Percentiles rank a stretch among this genome's conserved stretches.
phyloP scores from a whole-genome alignment of 345 rosid species.

The Rhodamnia argentea region DNA sequence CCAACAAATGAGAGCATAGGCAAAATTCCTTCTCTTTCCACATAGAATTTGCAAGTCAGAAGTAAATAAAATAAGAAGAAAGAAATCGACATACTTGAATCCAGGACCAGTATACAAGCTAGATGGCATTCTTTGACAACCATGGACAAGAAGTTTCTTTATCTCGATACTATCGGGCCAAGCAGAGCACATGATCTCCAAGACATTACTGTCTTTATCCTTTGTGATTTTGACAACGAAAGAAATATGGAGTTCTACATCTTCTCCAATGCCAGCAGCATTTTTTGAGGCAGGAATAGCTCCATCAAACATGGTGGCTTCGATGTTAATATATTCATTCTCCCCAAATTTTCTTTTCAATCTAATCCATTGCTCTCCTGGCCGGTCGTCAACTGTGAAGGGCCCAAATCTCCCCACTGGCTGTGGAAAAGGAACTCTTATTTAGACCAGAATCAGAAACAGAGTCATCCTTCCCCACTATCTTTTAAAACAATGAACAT shows the following conservation, averaged over 20 bases:
- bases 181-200: slow-evolving; percentile 76
- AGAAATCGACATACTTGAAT: slow-evolving; percentile 37
- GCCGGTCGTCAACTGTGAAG: slow-evolving; percentile 47
- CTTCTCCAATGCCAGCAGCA: slow-evolving; percentile 10
- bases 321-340: slow-evolving; percentile 65
- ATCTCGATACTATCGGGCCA: slow-evolving; percentile 73
- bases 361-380: slow-evolving; percentile 84
- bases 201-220: slow-evolving; percentile 24
- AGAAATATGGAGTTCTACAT: slow-evolving; percentile 52
- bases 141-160: slow-evolving; percentile 38
- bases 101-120: slow-evolving; percentile 56
- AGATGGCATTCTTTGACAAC: slow-evolving; percentile 6
- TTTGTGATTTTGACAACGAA: slow-evolving; percentile 64
- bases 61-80: neutral
- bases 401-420: slow-evolving; percentile 30
- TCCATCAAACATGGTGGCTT: slow-evolving; percentile 85
- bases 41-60: neutral
- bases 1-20: neutral
- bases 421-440: slow-evolving; percentile 18
- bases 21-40: neutral
- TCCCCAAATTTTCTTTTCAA: slow-evolving; percentile 49
- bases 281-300: slow-evolving; percentile 36
- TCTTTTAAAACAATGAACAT: neutral
- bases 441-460: neutral
- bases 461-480: neutral